Conservation (phyloP, 768 basidiomycete genomes). For the Mycena filopes region DNA sequence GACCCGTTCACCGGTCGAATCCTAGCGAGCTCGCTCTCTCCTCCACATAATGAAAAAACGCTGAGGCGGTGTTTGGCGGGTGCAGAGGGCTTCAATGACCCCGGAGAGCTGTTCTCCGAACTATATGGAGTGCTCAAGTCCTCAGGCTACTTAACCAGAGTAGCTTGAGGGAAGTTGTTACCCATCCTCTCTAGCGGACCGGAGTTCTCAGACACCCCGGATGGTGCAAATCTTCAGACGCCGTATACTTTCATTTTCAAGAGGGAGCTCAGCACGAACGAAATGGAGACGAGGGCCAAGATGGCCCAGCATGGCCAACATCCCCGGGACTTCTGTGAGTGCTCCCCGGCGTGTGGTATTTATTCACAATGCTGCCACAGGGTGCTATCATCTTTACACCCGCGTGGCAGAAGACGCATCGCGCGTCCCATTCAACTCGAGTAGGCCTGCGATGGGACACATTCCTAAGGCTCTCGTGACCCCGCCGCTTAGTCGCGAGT, state of each 20-base stretch:
- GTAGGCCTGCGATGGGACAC: background rate
- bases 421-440: background rate
- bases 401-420: background rate
- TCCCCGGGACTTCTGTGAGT: constrained; percentile 3
- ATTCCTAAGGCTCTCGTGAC: background rate
- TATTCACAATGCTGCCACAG: background rate
- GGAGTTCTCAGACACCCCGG: too few relatives aligned
- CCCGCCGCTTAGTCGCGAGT: background rate
- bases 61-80: constrained; percentile 23
- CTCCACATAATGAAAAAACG: constrained; percentile 21
- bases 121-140: background rate
- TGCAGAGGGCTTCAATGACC: constrained; percentile 7
- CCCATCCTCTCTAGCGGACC: too few relatives aligned
- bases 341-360: background rate
- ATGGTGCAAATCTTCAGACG: background rate
- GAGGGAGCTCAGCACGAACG: background rate
- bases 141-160: background rate
- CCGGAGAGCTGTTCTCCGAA: background rate
- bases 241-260: background rate
- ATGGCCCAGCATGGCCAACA: background rate
- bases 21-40: constrained; percentile 19
- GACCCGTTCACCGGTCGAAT: constrained; percentile 27
- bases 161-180: background rate
- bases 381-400: constrained; percentile 17
- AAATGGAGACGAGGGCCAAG: background rate